A percentile compares a stretch with the other conserved stretches of the same genome.
phyloP scores from a whole-genome alignment of 2,329 filamentous ascomycete genomes.

The Fusarium mundagurra region DNA sequence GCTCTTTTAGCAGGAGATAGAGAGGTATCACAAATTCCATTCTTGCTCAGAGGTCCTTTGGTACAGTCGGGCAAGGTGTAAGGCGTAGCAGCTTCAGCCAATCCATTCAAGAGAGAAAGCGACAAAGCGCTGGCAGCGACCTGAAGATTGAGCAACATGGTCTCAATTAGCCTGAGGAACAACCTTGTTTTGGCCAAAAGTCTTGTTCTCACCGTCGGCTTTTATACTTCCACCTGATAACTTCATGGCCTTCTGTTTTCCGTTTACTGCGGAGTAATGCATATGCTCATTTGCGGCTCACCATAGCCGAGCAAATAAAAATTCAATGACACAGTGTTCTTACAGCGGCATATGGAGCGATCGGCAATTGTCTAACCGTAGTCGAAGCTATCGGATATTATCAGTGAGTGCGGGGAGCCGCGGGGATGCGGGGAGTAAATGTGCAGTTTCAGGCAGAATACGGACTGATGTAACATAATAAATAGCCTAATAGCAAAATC shows the following conservation, averaged over 20 bases:
- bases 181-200: background rate
- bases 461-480: background rate
- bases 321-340: background rate
- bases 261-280: background rate
- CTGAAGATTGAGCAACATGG: background rate
- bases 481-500: background rate
- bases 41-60: background rate
- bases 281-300: background rate
- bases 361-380: background rate
- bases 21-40: background rate
- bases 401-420: background rate
- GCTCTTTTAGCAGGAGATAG: background rate
- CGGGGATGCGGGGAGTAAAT: background rate
- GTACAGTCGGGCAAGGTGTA: background rate
- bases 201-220: fast-evolving
- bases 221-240: background rate
- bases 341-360: background rate
- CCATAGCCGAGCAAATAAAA: slow-evolving; percentile 1
- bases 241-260: fast-evolving
- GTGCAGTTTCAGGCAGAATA: background rate
- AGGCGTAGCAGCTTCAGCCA: background rate
- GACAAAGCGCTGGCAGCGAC: background rate
- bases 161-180: fast-evolving
- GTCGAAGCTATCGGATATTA: background rate
- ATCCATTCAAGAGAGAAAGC: background rate